phyloP scores from a whole-genome alignment of 257 asterid genomes.

The Hygrophila difformis region DNA sequence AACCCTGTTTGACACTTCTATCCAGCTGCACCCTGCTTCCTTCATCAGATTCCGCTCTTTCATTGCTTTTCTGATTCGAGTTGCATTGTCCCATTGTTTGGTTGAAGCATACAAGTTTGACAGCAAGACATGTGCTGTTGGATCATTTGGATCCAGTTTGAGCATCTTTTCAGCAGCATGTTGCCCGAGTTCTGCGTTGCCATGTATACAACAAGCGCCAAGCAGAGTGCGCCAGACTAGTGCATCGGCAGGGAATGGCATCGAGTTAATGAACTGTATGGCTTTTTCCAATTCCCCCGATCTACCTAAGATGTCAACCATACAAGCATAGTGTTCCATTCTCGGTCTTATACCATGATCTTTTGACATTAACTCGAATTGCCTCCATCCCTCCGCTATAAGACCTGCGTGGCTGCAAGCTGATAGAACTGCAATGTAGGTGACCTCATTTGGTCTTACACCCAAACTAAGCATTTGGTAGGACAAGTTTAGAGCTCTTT shows the following conservation, averaged over 20 bases:
- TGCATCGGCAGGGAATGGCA: slow-evolving; percentile 65
- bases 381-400: slow-evolving; percentile 56
- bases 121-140: slow-evolving; percentile 65
- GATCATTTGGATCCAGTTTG: slow-evolving; percentile 59
- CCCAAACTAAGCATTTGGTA: slow-evolving; percentile 48
- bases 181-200: slow-evolving; percentile 52
- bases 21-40: slow-evolving; percentile 97
- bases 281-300: slow-evolving; percentile 58
- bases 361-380: slow-evolving; percentile 48
- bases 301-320: slow-evolving; percentile 83
- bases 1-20: slow-evolving; percentile 60
- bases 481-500: slow-evolving; percentile 49
- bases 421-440: slow-evolving; percentile 71
- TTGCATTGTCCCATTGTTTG: slow-evolving; percentile 65
- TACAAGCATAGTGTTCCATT: slow-evolving; percentile 90
- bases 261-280: slow-evolving; percentile 37
- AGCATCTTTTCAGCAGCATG: slow-evolving; percentile 67
- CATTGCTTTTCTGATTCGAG: slow-evolving; percentile 57
- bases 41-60: slow-evolving; percentile 59
- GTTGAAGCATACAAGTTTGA: slow-evolving; percentile 68
- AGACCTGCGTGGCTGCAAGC: slow-evolving; percentile 94
- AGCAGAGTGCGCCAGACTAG: slow-evolving; percentile 94
- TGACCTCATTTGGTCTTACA: slow-evolving; percentile 76
- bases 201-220: slow-evolving; percentile 67
- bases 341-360: slow-evolving; percentile 59